Percentiles rank a stretch among this genome's conserved stretches.
These are phyloP conservation scores for Ulvella scutata DNA, from an alignment of 139 green algal species.

Conservation along the genomic window DNA sequence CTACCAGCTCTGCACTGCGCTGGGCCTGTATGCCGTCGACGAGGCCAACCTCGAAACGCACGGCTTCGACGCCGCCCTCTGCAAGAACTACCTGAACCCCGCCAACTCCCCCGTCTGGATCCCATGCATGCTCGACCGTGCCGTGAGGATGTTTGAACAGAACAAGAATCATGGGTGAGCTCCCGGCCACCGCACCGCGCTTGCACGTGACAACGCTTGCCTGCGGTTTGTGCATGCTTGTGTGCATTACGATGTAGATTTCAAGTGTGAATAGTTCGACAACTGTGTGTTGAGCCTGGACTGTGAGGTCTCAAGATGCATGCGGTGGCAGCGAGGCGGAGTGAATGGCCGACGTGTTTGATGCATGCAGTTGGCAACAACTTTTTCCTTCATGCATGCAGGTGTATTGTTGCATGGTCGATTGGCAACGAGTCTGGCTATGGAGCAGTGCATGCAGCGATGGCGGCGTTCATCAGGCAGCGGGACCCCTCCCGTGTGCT, in stretches of 20 bases:
- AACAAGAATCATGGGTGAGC: constrained; percentile 72
- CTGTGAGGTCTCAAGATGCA: too few relatives aligned
- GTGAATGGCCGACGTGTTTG: not conserved
- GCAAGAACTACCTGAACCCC: constrained; percentile 49
- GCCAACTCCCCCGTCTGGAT: constrained; percentile 47
- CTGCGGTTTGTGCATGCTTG: too few relatives aligned
- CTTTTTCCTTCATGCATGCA: not conserved
- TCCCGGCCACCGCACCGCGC: too few relatives aligned
- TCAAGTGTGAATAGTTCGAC: too few relatives aligned
- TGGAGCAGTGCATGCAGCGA: constrained; percentile 50
- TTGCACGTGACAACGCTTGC: too few relatives aligned
- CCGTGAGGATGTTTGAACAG: constrained; percentile 57
- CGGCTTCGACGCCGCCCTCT: constrained; percentile 75
- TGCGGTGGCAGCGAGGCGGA: too few relatives aligned
- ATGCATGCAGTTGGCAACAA: not conserved
- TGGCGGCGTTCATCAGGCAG: constrained; percentile 34
- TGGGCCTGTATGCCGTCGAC: constrained; percentile 87
- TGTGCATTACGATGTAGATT: too few relatives aligned
- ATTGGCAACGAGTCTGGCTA: constrained; percentile 90
- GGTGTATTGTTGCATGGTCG: constrained; percentile 77
- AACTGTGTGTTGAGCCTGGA: too few relatives aligned
- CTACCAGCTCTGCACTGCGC: constrained; percentile 75
- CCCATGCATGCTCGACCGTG: constrained; percentile 52
- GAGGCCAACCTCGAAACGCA: constrained; percentile 97
- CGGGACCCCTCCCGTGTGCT: constrained; percentile 19